A percentile compares a stretch with the other conserved stretches of the same genome.
Conservation (phyloP, 2,329 filamentous ascomycete genomes). For the Dryadomyces quercus-mongolicae region DNA sequence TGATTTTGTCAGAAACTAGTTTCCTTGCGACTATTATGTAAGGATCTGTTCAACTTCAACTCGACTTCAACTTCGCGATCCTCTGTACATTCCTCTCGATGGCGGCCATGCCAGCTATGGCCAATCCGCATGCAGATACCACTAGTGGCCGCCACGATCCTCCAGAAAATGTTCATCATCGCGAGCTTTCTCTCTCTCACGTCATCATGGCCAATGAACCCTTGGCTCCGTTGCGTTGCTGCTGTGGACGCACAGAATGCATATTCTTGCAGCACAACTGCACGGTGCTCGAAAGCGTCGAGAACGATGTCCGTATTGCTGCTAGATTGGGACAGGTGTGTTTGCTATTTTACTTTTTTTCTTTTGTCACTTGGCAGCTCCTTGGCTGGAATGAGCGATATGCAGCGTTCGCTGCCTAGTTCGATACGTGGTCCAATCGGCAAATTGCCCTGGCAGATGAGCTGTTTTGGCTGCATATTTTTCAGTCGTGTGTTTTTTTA, state of each 20-base stretch:
- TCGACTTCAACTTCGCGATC: no score
- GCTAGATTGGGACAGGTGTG: constrained; percentile 87
- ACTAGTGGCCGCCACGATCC: background rate
- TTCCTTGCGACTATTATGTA: background rate
- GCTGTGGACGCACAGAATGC: constrained; percentile 74
- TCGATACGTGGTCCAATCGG: background rate
- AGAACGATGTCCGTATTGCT: constrained; percentile 77
- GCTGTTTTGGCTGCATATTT: constrained; percentile 1
- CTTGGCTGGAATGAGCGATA: background rate
- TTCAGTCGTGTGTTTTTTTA: background rate
- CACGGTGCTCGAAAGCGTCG: constrained; percentile 63
- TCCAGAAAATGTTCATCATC: background rate
- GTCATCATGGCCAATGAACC: constrained; percentile 12
- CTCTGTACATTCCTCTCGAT: background rate
- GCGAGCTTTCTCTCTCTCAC: background rate
- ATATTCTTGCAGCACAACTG: constrained; percentile 72
- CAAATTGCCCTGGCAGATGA: background rate
- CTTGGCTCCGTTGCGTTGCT: constrained; percentile 48
- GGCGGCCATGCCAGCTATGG: background rate
- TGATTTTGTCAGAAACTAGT: no score
- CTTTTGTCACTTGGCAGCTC: constrained; percentile 10
- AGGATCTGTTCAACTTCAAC: no score
- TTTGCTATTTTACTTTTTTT: background rate
- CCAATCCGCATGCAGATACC: background rate
- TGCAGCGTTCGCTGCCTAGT: background rate